Percentiles rank a stretch among this genome's conserved stretches.
Conservation (phyloP, 169 alveolate species). For the Cyclospora cayetanensis region DNA sequence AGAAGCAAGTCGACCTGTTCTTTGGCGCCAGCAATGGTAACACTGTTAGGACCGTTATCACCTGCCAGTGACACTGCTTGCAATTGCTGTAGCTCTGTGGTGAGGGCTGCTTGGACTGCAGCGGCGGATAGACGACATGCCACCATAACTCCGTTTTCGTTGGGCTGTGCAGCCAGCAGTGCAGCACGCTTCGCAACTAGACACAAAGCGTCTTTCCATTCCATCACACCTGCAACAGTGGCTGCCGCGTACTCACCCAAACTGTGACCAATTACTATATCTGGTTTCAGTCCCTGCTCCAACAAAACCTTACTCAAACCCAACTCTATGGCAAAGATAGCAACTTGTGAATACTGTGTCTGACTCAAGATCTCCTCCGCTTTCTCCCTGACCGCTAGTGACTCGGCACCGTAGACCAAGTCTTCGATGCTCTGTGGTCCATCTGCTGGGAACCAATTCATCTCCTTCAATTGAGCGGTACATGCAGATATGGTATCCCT, state of each 20-base stretch:
- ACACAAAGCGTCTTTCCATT: constrained; percentile 64
- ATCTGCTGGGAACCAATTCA: background rate
- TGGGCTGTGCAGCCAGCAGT: background rate
- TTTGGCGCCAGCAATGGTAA: constrained; percentile 76
- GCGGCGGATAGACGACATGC: constrained; percentile 65
- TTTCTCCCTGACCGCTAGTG: background rate
- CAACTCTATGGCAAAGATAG: constrained; percentile 77
- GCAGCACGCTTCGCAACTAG: constrained; percentile 39
- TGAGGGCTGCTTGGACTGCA: constrained; percentile 2
- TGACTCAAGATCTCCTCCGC: background rate
- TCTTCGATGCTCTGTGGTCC: constrained; percentile 61
- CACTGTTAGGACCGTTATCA: constrained; percentile 78
- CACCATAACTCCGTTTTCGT: constrained; percentile 49
- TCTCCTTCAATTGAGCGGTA: constrained; percentile 2
- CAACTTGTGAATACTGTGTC: constrained; percentile 75
- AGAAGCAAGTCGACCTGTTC: constrained; percentile 66
- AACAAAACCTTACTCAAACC: constrained; percentile 73
- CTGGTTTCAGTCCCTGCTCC: constrained; percentile 78
- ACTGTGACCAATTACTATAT: constrained; percentile 79
- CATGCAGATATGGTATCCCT: constrained; percentile 61
- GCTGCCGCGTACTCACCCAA: constrained; percentile 84
- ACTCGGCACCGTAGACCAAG: constrained; percentile 59
- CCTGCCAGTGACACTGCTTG: constrained; percentile 71
- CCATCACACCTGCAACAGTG: constrained; percentile 76
- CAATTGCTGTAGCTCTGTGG: constrained; percentile 7